Conservation (phyloP, 2,329 filamentous ascomycete genomes). For the Fusarium agapanthi region DNA sequence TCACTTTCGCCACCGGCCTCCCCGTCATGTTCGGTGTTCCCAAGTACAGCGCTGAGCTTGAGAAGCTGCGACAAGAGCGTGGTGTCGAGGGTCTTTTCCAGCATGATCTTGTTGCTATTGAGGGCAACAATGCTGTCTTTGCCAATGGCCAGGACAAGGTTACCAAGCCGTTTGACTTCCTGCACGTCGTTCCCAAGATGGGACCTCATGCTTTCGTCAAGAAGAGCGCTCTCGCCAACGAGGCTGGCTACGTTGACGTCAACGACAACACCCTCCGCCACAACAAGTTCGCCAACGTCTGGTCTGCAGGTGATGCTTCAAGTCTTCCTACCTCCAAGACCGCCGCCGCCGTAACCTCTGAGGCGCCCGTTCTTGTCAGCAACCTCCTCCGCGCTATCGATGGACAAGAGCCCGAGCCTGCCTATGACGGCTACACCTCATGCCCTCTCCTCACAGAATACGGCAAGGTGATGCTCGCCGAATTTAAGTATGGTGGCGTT, state of each 20-base stretch:
- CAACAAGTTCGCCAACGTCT: conserved; percentile 64
- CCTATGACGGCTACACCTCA: conserved; percentile 65
- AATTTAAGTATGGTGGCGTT: conserved; percentile 71
- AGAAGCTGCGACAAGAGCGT: conserved; percentile 61
- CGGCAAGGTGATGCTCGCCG: conserved; percentile 69
- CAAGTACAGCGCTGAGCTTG: conserved; percentile 65
- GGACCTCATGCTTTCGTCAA: conserved; percentile 63
- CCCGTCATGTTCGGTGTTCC: conserved; percentile 68
- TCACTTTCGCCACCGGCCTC: conserved; percentile 64
- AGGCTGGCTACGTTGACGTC: conserved; percentile 66
- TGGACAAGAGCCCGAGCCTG: conserved; percentile 53
- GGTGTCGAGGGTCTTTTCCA: conserved; percentile 67
- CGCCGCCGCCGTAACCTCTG: conserved; percentile 60
- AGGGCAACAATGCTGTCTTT: conserved; percentile 64
- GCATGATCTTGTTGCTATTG: conserved; percentile 63
- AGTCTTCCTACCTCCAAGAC: conserved; percentile 67
- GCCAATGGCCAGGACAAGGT: conserved; percentile 55
- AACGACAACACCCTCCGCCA: conserved; percentile 62
- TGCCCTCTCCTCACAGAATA: conserved; percentile 65
- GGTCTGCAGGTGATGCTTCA: conserved; percentile 68
- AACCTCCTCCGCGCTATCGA: conserved; percentile 57
- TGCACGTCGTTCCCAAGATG: conserved; percentile 69
- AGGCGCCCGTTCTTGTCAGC: conserved; percentile 60
- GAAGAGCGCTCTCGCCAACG: conserved; percentile 62
- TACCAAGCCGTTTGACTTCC: conserved; percentile 59